Percentiles rank a stretch among this genome's conserved stretches.
Conservation (phyloP, 177 flowering plant genomes). For the Vitis hybrid region DNA sequence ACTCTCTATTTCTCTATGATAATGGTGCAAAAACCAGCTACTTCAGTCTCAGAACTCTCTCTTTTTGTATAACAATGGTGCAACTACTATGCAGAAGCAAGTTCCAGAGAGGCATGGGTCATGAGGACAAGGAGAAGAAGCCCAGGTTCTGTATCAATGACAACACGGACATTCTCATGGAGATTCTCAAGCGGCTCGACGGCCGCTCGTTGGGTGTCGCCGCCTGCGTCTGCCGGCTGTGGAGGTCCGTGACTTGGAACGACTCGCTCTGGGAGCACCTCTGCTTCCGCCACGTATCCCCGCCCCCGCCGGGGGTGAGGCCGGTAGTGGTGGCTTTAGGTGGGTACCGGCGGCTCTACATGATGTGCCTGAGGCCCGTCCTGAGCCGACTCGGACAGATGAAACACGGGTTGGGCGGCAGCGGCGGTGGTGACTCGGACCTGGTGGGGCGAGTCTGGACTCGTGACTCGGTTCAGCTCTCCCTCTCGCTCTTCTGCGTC, state of each 20-base stretch:
- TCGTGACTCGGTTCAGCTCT: slow-evolving; percentile 58
- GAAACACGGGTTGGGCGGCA: background rate
- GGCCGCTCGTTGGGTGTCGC: slow-evolving; percentile 71
- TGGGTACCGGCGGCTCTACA: slow-evolving; percentile 54
- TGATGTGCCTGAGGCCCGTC: slow-evolving; percentile 43
- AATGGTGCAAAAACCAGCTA: no score
- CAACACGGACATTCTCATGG: slow-evolving; percentile 65
- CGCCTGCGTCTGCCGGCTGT: slow-evolving; percentile 83
- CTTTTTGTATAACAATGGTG: background rate
- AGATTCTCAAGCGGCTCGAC: slow-evolving; percentile 70
- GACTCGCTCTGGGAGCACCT: slow-evolving; percentile 87
- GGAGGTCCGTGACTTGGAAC: slow-evolving; percentile 65
- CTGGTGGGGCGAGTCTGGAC: slow-evolving; percentile 34
- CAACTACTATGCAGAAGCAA: background rate
- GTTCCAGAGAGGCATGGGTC: background rate
- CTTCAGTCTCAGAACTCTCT: slow-evolving; percentile 2
- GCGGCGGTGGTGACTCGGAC: slow-evolving; percentile 7
- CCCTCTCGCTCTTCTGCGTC: slow-evolving; percentile 64
- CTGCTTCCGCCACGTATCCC: slow-evolving; percentile 67
- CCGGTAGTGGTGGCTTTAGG: slow-evolving; percentile 63
- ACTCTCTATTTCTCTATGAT: background rate
- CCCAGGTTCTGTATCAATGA: slow-evolving; percentile 67
- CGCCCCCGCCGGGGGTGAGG: slow-evolving; percentile 45
- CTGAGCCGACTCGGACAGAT: slow-evolving; percentile 34
- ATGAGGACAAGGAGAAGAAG: slow-evolving; percentile 24